Evolutionary conservation across 192 early-diverging fungal genomes (phyloP).

Genomic region (Backusella tarrabulga): DNA sequence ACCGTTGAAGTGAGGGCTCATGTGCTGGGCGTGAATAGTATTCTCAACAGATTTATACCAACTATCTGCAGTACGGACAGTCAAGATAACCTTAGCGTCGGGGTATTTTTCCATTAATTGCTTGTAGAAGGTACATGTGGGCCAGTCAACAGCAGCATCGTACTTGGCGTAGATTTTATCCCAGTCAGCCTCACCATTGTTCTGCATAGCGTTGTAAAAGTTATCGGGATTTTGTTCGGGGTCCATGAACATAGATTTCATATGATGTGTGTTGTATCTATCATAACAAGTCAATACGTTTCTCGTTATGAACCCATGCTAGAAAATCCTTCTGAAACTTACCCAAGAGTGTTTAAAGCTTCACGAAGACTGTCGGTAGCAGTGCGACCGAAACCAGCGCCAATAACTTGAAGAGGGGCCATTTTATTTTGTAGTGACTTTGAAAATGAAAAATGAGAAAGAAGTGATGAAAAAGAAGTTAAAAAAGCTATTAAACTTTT

Average conservation of each 20-base stretch:
- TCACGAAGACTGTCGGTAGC: constrained; percentile 19
- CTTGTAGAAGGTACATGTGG: constrained; percentile 20
- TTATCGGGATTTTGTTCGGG: background rate
- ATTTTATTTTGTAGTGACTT: background rate
- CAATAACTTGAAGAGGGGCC: constrained; percentile 27
- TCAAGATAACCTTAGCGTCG: constrained; percentile 24
- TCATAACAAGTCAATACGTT: background rate
- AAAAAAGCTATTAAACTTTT: background rate
- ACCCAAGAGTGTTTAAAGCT: constrained; percentile 24
- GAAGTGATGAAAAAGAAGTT: background rate
- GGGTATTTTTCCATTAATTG: constrained; percentile 23
- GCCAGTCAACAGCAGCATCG: constrained; percentile 26
- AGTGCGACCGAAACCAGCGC: constrained; percentile 24
- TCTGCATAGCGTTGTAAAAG: background rate
- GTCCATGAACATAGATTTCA: background rate
- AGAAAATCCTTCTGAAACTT: background rate
- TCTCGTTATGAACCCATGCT: background rate
- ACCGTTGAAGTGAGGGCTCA: background rate
- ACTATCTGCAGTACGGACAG: constrained; percentile 14
- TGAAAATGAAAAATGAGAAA: background rate
- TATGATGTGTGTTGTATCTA: constrained; percentile 18
- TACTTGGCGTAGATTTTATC: constrained; percentile 12
- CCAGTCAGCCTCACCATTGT: constrained; percentile 17
- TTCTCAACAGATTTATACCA: constrained; percentile 22
- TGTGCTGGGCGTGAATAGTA: background rate